phyloP scores from a whole-genome alignment of 768 basidiomycete species.

The Amyloporia xantha region DNA sequence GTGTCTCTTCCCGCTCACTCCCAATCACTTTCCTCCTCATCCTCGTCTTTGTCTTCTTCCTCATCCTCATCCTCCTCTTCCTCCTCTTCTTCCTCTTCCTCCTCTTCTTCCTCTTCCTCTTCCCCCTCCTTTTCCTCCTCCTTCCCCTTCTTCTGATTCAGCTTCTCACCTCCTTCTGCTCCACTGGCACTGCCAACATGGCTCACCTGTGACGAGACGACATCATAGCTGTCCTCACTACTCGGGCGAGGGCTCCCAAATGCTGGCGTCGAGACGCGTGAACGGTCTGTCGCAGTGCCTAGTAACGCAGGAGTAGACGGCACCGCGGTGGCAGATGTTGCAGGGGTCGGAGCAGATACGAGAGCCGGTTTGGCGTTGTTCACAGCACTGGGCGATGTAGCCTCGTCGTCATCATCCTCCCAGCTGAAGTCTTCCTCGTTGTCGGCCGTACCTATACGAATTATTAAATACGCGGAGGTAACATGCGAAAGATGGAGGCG shows the following conservation, averaged over 20 bases:
- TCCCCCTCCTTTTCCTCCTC: conserved; percentile 8
- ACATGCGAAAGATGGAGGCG: background rate
- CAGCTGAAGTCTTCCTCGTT: conserved; percentile 88
- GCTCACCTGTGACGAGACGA: conserved; percentile 29
- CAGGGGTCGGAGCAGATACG: background rate
- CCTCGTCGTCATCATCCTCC: conserved; percentile 89
- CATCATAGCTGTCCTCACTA: conserved; percentile 31
- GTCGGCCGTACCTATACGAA: conserved; percentile 44
- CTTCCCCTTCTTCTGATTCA: conserved; percentile 3
- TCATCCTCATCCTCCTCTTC: conserved; percentile 5
- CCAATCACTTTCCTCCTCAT: conserved; percentile 19
- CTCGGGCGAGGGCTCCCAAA: conserved; percentile 23
- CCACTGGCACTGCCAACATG: conserved; percentile 12
- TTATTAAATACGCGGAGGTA: background rate
- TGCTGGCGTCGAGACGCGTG: conserved; percentile 17
- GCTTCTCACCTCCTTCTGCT: background rate
- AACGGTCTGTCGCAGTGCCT: conserved; percentile 7
- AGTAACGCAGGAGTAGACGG: background rate
- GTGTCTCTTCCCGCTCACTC: conserved; percentile 7
- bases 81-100: conserved; percentile 12
- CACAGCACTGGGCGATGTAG: conserved; percentile 12
- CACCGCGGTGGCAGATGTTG: background rate
- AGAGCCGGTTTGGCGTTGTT: background rate
- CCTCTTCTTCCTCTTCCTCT: conserved; percentile 5
- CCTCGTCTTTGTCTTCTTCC: conserved; percentile 8